A percentile compares a stretch with the other conserved stretches of the same genome.
phyloP scores from a whole-genome alignment of 345 rosid genomes.

The Tarenaya hassleriana region DNA sequence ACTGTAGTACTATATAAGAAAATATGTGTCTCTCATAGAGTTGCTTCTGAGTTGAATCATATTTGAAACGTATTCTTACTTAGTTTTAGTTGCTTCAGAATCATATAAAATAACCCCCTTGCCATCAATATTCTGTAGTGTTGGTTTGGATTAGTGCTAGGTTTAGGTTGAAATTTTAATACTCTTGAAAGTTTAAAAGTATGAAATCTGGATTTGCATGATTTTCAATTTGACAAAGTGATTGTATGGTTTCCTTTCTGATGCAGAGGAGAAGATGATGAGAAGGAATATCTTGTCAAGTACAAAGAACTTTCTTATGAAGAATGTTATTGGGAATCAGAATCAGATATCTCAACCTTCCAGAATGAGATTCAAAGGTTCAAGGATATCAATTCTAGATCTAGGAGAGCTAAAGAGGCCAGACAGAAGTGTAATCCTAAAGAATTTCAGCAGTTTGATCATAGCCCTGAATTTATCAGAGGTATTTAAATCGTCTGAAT shows the following conservation, averaged over 20 bases:
- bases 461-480: constrained; percentile 87
- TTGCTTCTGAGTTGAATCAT: too few species aligned
- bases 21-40: too few species aligned
- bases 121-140: not conserved
- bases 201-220: too few species aligned
- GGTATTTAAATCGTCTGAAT: constrained; percentile 46
- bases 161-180: too few species aligned
- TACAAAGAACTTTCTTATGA: constrained; percentile 94
- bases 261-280: constrained; percentile 77
- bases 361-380: constrained; percentile 85
- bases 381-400: constrained; percentile 55
- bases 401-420: constrained; percentile 50
- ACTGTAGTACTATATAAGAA: too few species aligned
- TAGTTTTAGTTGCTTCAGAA: too few species aligned
- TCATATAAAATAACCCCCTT: not conserved
- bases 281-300: constrained; percentile 84
- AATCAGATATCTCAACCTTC: constrained; percentile 83
- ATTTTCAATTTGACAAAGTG: too few species aligned
- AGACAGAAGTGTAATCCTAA: constrained; percentile 56
- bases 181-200: too few species aligned
- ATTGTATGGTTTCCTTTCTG: constrained; percentile 19
- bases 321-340: constrained; percentile 98
- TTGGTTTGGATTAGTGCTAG: too few species aligned
- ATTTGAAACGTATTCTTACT: too few species aligned
- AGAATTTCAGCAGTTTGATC: constrained; percentile 85